Conservation (phyloP, 2,329 filamentous ascomycete genomes). For the Trichophyton verrucosum region DNA sequence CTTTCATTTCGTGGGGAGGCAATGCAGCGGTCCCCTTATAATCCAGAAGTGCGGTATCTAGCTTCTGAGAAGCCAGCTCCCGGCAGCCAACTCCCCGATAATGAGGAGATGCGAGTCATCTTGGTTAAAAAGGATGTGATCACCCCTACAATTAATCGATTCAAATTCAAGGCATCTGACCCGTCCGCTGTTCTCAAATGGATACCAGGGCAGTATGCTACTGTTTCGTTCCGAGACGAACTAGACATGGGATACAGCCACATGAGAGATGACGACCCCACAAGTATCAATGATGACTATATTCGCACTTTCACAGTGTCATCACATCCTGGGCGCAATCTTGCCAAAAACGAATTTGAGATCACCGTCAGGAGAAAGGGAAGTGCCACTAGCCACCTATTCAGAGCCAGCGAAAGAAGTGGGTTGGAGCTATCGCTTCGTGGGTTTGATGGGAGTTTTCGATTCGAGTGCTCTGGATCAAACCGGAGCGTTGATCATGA, state of each 20-base stretch:
- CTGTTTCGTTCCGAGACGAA: slow-evolving; percentile 57
- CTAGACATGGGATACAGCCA: slow-evolving; percentile 65
- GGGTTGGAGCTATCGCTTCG: slow-evolving; percentile 53
- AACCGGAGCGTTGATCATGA: neutral
- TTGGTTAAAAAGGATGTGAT: slow-evolving; percentile 49
- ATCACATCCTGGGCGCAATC: slow-evolving; percentile 37
- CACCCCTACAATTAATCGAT: slow-evolving; percentile 55
- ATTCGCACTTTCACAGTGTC: slow-evolving; percentile 74
- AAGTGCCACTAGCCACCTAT: slow-evolving; percentile 54
- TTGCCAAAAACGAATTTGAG: slow-evolving; percentile 45
- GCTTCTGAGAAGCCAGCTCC: slow-evolving; percentile 40
- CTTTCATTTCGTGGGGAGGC: slow-evolving; percentile 54
- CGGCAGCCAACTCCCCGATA: slow-evolving; percentile 11
- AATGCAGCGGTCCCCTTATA: slow-evolving; percentile 61
- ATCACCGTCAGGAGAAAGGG: slow-evolving; percentile 62
- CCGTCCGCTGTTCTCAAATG: slow-evolving; percentile 36
- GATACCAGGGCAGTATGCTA: slow-evolving; percentile 63
- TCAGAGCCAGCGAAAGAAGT: slow-evolving; percentile 41
- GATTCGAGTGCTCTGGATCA: slow-evolving; percentile 21
- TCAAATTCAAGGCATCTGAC: slow-evolving; percentile 43
- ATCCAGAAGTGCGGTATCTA: slow-evolving; percentile 58
- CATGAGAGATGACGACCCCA: slow-evolving; percentile 71
- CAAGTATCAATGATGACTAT: slow-evolving; percentile 71
- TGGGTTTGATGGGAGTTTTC: slow-evolving; percentile 60
- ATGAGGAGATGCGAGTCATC: slow-evolving; percentile 34